Evolutionary conservation across 805 yeast species (phyloP).

Genomic region (Saturnispora mendoncae): DNA sequence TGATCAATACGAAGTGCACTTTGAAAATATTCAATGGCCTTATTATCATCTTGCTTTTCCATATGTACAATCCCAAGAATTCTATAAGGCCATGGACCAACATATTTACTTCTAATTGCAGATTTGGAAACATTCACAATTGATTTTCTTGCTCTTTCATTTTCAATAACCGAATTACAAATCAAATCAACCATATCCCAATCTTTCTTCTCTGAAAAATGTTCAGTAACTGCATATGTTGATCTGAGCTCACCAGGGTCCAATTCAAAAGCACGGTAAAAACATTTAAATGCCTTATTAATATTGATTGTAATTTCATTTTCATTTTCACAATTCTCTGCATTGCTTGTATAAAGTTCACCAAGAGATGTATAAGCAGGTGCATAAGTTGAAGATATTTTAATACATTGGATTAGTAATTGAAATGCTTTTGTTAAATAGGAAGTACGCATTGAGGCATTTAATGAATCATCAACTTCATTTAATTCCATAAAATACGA

Average conservation of each 20-base stretch:
- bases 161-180: slow-evolving; percentile 53
- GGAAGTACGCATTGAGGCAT: slow-evolving; percentile 16
- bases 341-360: slow-evolving; percentile 50
- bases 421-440: slow-evolving; percentile 44
- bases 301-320: slow-evolving; percentile 32
- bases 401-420: slow-evolving; percentile 51
- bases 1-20: slow-evolving; percentile 65
- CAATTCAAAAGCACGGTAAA: slow-evolving; percentile 80
- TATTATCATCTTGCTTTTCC: slow-evolving; percentile 60
- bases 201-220: slow-evolving; percentile 57
- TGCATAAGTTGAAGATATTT: slow-evolving; percentile 56
- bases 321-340: slow-evolving; percentile 19
- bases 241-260: slow-evolving; percentile 70
- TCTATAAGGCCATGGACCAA: slow-evolving; percentile 77
- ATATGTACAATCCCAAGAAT: slow-evolving; percentile 73
- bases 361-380: slow-evolving; percentile 82
- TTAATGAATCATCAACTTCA: slow-evolving; percentile 10
- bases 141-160: slow-evolving; percentile 50
- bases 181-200: slow-evolving; percentile 82
- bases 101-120: slow-evolving; percentile 10
- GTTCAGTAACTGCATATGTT: slow-evolving; percentile 61
- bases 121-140: slow-evolving; percentile 17
- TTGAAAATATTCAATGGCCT: slow-evolving; percentile 86
- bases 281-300: slow-evolving; percentile 74
- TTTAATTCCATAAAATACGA: slow-evolving; percentile 38